Percentiles rank a stretch among this genome's conserved stretches.
phyloP scores from a whole-genome alignment of 495 filamentous ascomycete species.

The Glonium stellatum region DNA sequence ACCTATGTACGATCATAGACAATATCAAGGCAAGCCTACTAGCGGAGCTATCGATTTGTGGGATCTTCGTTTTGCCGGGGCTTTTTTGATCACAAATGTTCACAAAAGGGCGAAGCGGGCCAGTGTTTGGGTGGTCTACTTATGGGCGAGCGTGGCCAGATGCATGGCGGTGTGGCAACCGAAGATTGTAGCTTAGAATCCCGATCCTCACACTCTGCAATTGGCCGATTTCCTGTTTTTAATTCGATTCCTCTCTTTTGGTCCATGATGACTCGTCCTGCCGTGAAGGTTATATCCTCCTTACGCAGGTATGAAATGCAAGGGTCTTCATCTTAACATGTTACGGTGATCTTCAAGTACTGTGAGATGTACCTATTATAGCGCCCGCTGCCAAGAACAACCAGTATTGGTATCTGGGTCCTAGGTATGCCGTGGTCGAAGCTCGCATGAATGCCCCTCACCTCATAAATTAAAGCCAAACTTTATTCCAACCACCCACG shows the following conservation, averaged over 20 bases:
- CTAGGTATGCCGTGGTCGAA: too few species aligned
- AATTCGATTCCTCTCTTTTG: neutral
- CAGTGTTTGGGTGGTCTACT: conserved; percentile 23
- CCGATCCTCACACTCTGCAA: conserved; percentile 14
- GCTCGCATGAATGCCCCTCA: too few species aligned
- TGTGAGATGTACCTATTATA: too few species aligned
- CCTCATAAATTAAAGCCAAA: too few species aligned
- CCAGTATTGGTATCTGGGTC: too few species aligned
- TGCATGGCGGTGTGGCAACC: conserved; percentile 13
- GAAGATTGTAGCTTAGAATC: conserved; percentile 32
- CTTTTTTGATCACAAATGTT: conserved; percentile 19
- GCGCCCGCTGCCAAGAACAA: too few species aligned
- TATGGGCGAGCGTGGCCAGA: conserved; percentile 22
- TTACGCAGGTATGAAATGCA: conserved; percentile 2
- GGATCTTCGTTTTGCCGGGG: conserved; percentile 23
- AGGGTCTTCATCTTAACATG: neutral
- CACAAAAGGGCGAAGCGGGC: conserved; percentile 27
- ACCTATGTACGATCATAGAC: conserved; percentile 22
- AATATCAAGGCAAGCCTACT: conserved; percentile 24
- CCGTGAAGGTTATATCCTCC: neutral
- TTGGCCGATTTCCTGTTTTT: neutral
- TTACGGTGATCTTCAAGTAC: too few species aligned
- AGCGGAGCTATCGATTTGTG: conserved; percentile 22
- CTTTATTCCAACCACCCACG: too few species aligned
- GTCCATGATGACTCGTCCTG: neutral